phyloP scores from a whole-genome alignment of 164 flowering plant genomes.

The Santalum album region DNA sequence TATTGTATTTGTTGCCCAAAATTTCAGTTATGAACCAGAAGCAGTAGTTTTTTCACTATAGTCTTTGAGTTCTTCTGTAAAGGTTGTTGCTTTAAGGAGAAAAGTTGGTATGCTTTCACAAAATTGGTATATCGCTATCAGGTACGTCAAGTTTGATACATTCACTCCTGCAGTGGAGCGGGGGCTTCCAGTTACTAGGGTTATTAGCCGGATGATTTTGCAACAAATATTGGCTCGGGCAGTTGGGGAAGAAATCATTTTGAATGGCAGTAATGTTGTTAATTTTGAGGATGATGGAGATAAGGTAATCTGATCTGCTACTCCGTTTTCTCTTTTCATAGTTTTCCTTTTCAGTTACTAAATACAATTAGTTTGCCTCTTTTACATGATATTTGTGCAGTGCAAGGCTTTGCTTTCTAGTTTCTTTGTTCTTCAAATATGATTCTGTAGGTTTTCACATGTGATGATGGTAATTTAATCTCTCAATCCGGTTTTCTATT shows the following conservation, averaged over 20 bases:
- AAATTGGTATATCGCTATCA: conserved; percentile 21
- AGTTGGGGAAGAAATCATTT: conserved; percentile 71
- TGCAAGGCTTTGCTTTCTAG: not conserved
- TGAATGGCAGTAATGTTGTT: conserved; percentile 76
- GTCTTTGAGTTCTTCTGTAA: too few relatives aligned
- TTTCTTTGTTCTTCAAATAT: not conserved
- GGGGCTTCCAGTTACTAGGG: conserved; percentile 95
- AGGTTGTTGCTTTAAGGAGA: not conserved
- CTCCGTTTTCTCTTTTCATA: not conserved
- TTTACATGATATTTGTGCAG: not conserved
- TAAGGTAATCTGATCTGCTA: conserved; percentile 38
- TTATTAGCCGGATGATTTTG: conserved; percentile 82
- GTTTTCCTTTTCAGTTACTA: not conserved
- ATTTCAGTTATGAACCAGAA: too few relatives aligned
- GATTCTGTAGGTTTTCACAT: too few relatives aligned
- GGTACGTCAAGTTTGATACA: conserved; percentile 94
- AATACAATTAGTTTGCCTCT: not conserved
- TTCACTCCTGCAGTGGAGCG: conserved; percentile 92
- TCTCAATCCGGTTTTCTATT: too few relatives aligned
- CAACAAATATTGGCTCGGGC: conserved; percentile 75
- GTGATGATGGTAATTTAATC: too few relatives aligned
- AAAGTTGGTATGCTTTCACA: not conserved
- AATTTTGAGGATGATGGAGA: conserved; percentile 67
- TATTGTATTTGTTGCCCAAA: too few relatives aligned
- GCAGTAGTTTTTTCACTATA: too few relatives aligned